A percentile compares a stretch with the other conserved stretches of the same genome.
Evolutionary conservation across 2,329 filamentous ascomycete genomes (phyloP).

Genomic region (Scorias spongiosa): DNA sequence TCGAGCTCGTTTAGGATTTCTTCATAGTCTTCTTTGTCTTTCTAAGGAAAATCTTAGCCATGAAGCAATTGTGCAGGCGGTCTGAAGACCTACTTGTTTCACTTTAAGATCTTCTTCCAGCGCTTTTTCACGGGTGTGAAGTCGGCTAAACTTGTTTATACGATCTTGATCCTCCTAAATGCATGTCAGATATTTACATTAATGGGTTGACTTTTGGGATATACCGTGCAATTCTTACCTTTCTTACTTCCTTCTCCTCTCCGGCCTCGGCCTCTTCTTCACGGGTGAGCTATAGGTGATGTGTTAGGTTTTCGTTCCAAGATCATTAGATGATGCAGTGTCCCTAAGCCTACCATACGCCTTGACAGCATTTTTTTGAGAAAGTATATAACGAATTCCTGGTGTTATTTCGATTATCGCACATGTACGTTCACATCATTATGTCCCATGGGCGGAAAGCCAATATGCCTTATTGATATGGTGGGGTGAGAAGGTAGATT

Average conservation of each 20-base stretch:
- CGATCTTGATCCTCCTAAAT: constrained; percentile 77
- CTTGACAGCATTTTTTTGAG: constrained; percentile 22
- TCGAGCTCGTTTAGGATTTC: constrained; percentile 85
- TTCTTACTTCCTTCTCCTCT: constrained; percentile 83
- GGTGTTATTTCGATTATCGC: no score
- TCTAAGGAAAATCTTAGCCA: constrained; percentile 40
- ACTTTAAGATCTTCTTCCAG: constrained; percentile 66
- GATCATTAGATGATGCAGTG: not conserved
- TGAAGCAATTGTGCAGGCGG: not conserved
- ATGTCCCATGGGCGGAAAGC: no score
- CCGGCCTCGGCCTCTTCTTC: constrained; percentile 69
- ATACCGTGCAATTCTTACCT: constrained; percentile 18
- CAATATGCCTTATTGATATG: no score
- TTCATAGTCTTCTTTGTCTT: constrained; percentile 96
- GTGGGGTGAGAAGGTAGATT: no score
- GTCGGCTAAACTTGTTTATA: constrained; percentile 92
- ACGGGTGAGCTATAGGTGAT: constrained; percentile 56
- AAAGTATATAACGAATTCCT: no score
- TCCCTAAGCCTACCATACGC: constrained; percentile 25
- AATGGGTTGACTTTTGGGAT: no score
- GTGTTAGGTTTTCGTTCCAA: not conserved
- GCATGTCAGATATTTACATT: not conserved
- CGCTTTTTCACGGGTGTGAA: constrained; percentile 71
- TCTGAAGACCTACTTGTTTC: constrained; percentile 49
- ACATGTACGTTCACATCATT: no score